Base-by-base conservation (phyloP, 2,329 filamentous ascomycete species). In the Zasmidium angulare region DNA sequence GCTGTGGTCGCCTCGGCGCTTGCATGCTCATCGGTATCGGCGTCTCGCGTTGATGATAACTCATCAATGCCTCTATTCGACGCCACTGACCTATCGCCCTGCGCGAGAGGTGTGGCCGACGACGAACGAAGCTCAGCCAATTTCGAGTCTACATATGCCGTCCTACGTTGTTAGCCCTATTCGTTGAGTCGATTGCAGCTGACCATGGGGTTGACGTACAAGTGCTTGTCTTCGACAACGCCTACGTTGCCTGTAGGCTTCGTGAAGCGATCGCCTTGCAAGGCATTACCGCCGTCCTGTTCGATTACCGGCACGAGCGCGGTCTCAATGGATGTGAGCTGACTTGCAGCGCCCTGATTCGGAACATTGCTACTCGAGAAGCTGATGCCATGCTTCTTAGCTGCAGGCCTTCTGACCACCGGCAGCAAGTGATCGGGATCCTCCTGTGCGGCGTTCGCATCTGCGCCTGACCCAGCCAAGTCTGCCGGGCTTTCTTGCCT, bases 111-210 rank as follows among this genome's bases (percentile, higher is more conserved):
- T 61, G 59, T 61, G 24, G 51, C 43, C 11, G 43, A 54, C 48
- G 63, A 55, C 14, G 66, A 65, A 56, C 67, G 62, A 48, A 72
- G 58, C 78, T 82, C 88, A 83, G 88, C 87, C 75, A 92, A 79
- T 76, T 89, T 86, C 68, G 89, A 87, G 81, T 92, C 89, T 91
- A 93, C 87, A 78, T 90, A 93, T 78, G 88, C 86, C 82, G 86
- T 88, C 89, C 89, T 92, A 79, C 81, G 83, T 80, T 76, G 85
- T 92, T 85, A 92, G 89, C 77, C 73, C 58, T 64, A 66, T 49
- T 46, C 55, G 71, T 60, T 22, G 14, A 40, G 3, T 24, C 21
- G n/a, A 29, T 53, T 7, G 12, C 20, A 40, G 19, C 20, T 26
- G 11, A 51, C 63, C n/a, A 10, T 46, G 17, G 63, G 56, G 10